Evolutionary conservation across 2,329 filamentous ascomycete species (phyloP), one percentile per base, ranked within the genome.

Genomic region (Verticillium nubilum): DNA sequence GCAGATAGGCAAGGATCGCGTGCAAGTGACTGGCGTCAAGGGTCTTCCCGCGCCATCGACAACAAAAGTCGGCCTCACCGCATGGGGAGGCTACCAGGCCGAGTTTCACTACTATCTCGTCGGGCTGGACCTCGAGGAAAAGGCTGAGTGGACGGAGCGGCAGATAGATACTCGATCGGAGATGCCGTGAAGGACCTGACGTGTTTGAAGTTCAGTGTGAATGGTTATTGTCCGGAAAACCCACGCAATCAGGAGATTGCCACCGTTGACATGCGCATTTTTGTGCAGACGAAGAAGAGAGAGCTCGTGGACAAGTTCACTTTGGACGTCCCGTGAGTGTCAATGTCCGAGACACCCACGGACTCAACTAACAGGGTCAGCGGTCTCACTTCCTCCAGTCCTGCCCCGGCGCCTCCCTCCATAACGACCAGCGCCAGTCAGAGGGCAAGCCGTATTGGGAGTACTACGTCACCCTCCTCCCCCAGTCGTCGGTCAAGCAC

Each of bases 1-100:
- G 62, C 78, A 83, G 64, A 13, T 68, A 27, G 71, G 65, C 62
- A 64, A 66, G 61, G 67, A 68, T 60, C 66, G 67, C 17, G 72
- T 74, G 13, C 64, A 63, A n/a, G 66, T 74, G 12, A 66, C 66
- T 2, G 71, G 72, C 4, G 68, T 74, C 60, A 71, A 71, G 62
- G 72, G 70, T 10, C 59, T 65, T 19, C 69, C 69, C 6, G 67
- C 71, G 13, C 70, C 71, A 7, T 62, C 67, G 3, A 73, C 70
- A 7, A 73, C 70, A 5, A 72, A 71, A 58, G 67, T 69, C 54
- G 65, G 67, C 37, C 62, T 69, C 47, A 68, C 66, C 2, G 64
- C 62, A 3, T 63, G 60, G 17, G 67, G 62, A 29, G 67, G 67
- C 37, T 69, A 62, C 56, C 65, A 68, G 54, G 66, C 67, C 25